Evolutionary conservation across 805 yeast species (phyloP), one percentile per base, ranked within the genome.

Genomic region (Teunomyces tritomae): DNA sequence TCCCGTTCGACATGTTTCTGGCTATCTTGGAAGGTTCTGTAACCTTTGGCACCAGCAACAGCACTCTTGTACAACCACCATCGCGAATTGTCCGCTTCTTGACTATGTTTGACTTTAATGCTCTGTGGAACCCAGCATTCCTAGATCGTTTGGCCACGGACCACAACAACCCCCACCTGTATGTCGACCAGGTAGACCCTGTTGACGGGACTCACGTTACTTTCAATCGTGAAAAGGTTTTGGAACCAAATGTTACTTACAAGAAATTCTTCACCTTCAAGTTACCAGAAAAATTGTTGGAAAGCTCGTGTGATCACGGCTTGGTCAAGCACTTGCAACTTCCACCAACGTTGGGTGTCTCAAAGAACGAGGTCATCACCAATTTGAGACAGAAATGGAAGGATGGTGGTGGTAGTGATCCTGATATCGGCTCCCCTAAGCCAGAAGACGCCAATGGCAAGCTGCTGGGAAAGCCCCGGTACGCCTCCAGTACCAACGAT

Each of bases 31-130:
- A 71, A 51, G 77, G 76, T 3, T 52, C 52, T 14, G 49, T 59
- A n/a, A 59, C 62, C 1, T 54, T 65, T 44, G 65, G 63, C 3
- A 54, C 52, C 30, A 52, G 46, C 41, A 57, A 57, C n/a, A 58
- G 52, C 43, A 43, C 53, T 45, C 17, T 37, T 13, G 51, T 59
- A 28, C 56, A 54, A 41, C 51, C 48, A 6, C 62, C 58, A 8
- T 44, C 60, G 7, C 56, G 56, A 24, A 48, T 70, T 13, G 50
- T 50, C 11, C 59, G 63, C 44, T 68, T 68, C 48, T 53, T 71
- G 41, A 66, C 63, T 41, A 70, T 71, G 77, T 70, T 66, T 54
- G 77, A 71, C 48, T 70, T 69, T 52, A 65, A 64, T 41, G 77
- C 75, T 1, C 67, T 71, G 13, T 71, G 74, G 74, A 68, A 63